Evolutionary conservation across 1,284 basidiomycete species (phyloP).

Genomic region (Trametes polyzona): DNA sequence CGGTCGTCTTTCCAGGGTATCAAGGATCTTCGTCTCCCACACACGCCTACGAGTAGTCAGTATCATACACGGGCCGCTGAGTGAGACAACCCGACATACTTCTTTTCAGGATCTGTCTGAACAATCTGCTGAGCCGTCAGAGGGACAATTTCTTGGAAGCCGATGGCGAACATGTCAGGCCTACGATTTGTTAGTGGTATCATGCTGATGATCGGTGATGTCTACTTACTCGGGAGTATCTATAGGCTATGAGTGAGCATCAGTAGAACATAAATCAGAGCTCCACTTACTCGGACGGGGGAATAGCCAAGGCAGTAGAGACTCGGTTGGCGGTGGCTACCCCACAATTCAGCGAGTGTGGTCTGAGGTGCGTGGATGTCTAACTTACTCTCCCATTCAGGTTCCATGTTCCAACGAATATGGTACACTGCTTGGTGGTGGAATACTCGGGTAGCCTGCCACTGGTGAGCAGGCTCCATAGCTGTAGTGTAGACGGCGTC

Average conservation of each 20-base stretch:
- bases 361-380: slow-evolving; percentile 6
- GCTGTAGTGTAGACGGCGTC: no score
- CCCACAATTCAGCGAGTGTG: slow-evolving; percentile 11
- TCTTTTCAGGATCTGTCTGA: slow-evolving; percentile 94
- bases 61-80: no score
- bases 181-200: slow-evolving; percentile 43
- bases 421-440: slow-evolving; percentile 66
- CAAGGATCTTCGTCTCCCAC: slow-evolving; percentile 87
- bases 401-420: slow-evolving; percentile 96
- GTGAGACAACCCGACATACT: slow-evolving; percentile 59
- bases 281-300: slow-evolving; percentile 73
- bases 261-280: slow-evolving; percentile 9
- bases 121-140: slow-evolving; percentile 96
- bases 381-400: slow-evolving; percentile 81
- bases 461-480: slow-evolving; percentile 2
- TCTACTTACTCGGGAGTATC: slow-evolving; percentile 61
- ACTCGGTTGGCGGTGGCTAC: slow-evolving; percentile 75
- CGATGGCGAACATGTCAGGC: slow-evolving; percentile 90
- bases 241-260: slow-evolving; percentile 29
- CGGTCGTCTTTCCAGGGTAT: slow-evolving; percentile 74
- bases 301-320: slow-evolving; percentile 89
- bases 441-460: slow-evolving; percentile 86
- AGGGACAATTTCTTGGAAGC: slow-evolving; percentile 98
- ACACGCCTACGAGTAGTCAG: slow-evolving; percentile 54
- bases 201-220: neutral